These are phyloP conservation scores for Lodderomyces pseudojiufengensis DNA, from an alignment of 1,139 yeast species.

Conservation along the genomic window DNA sequence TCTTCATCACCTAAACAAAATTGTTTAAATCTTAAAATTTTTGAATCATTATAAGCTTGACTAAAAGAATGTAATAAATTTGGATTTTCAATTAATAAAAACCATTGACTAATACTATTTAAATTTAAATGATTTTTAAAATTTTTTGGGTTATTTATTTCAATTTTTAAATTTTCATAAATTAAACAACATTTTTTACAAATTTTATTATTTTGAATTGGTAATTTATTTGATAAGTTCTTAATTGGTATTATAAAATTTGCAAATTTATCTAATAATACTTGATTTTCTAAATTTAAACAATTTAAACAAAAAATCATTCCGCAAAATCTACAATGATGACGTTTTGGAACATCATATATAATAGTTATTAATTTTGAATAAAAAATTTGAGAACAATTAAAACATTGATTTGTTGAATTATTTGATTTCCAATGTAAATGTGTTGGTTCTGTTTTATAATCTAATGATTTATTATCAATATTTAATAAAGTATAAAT, in stretches of 20 bases:
- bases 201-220: neutral
- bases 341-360: constrained; percentile 20
- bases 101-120: too few relatives aligned
- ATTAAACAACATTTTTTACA: constrained; percentile 3
- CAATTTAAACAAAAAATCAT: constrained; percentile 36
- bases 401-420: constrained; percentile 38
- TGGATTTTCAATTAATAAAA: too few relatives aligned
- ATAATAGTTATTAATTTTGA: constrained; percentile 18
- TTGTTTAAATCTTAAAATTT: too few relatives aligned
- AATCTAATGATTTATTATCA: constrained; percentile 5
- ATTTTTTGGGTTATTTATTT: constrained; percentile 1
- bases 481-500: neutral
- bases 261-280: constrained; percentile 33
- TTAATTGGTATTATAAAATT: constrained; percentile 36
- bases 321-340: constrained; percentile 47
- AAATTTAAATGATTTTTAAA: constrained; percentile 19
- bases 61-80: too few relatives aligned
- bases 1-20: constrained; percentile 7
- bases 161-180: neutral
- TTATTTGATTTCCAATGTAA: constrained; percentile 42
- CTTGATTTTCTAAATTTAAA: constrained; percentile 6
- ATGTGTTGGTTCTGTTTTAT: constrained; percentile 33
- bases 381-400: constrained; percentile 37
- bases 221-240: constrained; percentile 13
- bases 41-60: too few relatives aligned